A percentile compares a stretch with the other conserved stretches of the same genome.
phyloP scores from a whole-genome alignment of 345 rosid species.

The Excoecaria agallocha region DNA sequence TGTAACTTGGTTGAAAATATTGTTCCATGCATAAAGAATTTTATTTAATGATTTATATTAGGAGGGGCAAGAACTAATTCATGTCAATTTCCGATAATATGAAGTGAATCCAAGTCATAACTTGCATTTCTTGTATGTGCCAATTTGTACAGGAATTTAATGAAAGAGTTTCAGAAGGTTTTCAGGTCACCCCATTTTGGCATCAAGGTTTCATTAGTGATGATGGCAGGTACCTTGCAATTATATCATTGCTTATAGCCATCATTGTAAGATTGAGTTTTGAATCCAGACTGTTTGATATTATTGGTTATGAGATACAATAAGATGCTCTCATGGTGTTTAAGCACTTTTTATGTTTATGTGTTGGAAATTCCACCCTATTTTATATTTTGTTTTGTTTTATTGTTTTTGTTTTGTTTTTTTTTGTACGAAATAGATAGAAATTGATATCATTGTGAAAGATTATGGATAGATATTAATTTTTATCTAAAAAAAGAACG shows the following conservation, averaged over 20 bases:
- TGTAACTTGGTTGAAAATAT: background rate
- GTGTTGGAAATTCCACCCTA: background rate
- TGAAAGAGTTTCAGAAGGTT: conserved; percentile 70
- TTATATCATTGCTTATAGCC: conserved; percentile 2
- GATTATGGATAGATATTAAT: background rate
- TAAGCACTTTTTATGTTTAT: background rate
- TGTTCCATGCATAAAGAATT: background rate
- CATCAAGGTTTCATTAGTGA: conserved; percentile 88
- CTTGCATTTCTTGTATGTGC: background rate
- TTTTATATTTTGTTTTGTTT: background rate
- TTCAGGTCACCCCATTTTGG: conserved; percentile 93
- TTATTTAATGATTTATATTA: background rate
- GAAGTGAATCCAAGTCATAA: conserved; percentile 4
- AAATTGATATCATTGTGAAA: background rate
- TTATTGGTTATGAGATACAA: background rate
- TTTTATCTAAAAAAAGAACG: background rate
- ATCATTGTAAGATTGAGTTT: conserved; percentile 5
- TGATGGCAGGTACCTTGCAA: conserved; percentile 58
- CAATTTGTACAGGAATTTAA: conserved; percentile 62
- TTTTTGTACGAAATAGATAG: background rate
- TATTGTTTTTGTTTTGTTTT: too few species aligned
- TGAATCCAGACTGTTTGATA: background rate
- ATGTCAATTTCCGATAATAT: background rate
- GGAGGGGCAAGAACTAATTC: background rate
- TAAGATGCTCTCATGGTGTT: background rate